These are phyloP conservation scores for Proliferodiscus dingleyae DNA, from an alignment of 2,329 filamentous ascomycete genomes.

Conservation along the genomic window DNA sequence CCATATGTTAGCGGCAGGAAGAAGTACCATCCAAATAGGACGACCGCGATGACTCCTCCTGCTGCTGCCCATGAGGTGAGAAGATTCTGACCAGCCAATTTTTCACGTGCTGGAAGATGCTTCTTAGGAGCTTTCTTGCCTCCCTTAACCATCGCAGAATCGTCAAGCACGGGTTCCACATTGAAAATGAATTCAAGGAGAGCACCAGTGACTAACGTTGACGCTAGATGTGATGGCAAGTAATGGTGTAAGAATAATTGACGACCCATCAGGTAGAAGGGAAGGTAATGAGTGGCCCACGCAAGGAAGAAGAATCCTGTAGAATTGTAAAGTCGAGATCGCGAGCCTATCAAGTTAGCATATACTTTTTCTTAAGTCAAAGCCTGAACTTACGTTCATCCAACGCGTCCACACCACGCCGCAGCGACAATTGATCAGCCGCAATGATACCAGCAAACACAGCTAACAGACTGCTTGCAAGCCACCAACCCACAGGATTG, in stretches of 20 bases:
- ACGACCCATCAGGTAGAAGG: conserved; percentile 96
- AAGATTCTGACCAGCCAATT: conserved; percentile 74
- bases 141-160: conserved; percentile 38
- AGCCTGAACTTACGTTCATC: conserved; percentile 76
- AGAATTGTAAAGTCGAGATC: conserved; percentile 93
- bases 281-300: conserved; percentile 96
- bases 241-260: conserved; percentile 99
- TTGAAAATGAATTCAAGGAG: conserved; percentile 96
- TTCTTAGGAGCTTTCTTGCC: conserved; percentile 49
- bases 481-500: conserved; percentile 96
- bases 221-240: conserved; percentile 88
- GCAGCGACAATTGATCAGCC: conserved; percentile 88
- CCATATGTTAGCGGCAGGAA: conserved; percentile 96
- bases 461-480: conserved; percentile 84
- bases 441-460: conserved; percentile 89
- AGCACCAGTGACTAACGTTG: conserved; percentile 81
- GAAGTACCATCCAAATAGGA: conserved; percentile 80
- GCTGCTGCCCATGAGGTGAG: conserved; percentile 74
- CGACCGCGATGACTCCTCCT: conserved; percentile 60
- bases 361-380: not conserved
- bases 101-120: conserved; percentile 74
- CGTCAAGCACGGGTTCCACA: conserved; percentile 65
- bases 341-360: conserved; percentile 56
- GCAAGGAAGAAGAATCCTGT: conserved; percentile 98
- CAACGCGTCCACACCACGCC: conserved; percentile 87